Evolutionary conservation across 768 basidiomycete genomes (phyloP).

Genomic region (Hysterangium stoloniferum): DNA sequence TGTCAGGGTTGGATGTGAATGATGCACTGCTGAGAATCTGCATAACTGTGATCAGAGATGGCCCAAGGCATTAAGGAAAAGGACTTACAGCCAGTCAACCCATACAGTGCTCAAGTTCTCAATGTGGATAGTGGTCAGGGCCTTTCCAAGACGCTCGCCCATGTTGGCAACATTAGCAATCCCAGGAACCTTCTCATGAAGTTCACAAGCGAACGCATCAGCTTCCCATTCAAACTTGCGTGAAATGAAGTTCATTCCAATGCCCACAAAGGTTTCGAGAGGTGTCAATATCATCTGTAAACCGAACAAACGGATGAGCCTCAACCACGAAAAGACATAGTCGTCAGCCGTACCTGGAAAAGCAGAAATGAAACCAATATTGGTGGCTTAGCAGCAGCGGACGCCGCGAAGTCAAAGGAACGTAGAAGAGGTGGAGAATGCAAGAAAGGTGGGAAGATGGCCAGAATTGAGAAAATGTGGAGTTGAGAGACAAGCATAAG

Average conservation of each 20-base stretch:
- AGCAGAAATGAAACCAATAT: constrained; percentile 82
- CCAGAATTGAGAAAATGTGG: constrained; percentile 81
- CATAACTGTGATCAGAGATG: constrained; percentile 8
- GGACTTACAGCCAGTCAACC: constrained; percentile 82
- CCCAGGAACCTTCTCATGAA: constrained; percentile 38
- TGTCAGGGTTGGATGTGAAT: constrained; percentile 90
- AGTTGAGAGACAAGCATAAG: constrained; percentile 79
- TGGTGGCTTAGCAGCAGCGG: constrained; percentile 57
- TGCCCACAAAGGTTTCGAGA: constrained; percentile 62
- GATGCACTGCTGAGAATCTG: constrained; percentile 91
- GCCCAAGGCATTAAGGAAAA: not conserved
- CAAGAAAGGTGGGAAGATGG: constrained; percentile 85
- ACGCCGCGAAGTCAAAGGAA: constrained; percentile 72
- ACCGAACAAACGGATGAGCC: not conserved
- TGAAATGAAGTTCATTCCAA: constrained; percentile 74
- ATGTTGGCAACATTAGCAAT: constrained; percentile 64
- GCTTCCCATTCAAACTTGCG: constrained; percentile 91
- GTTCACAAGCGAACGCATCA: constrained; percentile 76
- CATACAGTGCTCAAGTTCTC: constrained; percentile 91
- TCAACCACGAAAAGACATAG: constrained; percentile 9
- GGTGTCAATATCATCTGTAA: constrained; percentile 75
- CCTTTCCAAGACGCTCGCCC: constrained; percentile 76
- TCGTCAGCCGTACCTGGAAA: constrained; percentile 59
- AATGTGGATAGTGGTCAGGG: constrained; percentile 79
- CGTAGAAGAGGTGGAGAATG: constrained; percentile 69